Evolutionary conservation across 73 alveolate species (phyloP).

Genomic region (Halteria grandinella): DNA sequence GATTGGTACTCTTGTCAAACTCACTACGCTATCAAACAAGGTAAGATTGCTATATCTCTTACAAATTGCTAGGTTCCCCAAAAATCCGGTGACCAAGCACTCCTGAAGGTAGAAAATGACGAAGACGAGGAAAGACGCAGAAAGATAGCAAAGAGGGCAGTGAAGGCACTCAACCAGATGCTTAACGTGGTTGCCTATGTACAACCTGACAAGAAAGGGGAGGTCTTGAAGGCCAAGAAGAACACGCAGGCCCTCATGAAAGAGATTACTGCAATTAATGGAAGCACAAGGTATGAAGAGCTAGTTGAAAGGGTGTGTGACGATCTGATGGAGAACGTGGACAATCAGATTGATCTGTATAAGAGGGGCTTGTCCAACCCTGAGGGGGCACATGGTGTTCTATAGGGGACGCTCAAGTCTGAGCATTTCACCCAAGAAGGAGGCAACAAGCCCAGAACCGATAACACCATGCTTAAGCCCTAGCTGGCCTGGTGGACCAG

Average conservation of each 20-base stretch:
- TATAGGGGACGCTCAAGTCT: slow-evolving; percentile 40
- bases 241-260: background rate
- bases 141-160: slow-evolving; percentile 6
- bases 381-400: slow-evolving; percentile 55
- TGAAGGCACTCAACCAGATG: background rate
- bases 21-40: slow-evolving; percentile 17
- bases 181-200: background rate
- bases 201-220: slow-evolving; percentile 13
- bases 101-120: slow-evolving; percentile 4
- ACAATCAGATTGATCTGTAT: slow-evolving; percentile 71
- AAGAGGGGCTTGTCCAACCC: slow-evolving; percentile 60
- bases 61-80: background rate
- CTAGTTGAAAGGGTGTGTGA: slow-evolving; percentile 51
- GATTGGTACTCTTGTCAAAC: slow-evolving; percentile 7
- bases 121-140: background rate
- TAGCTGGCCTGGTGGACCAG: slow-evolving; percentile 64
- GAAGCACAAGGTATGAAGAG: slow-evolving; percentile 5
- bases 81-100: background rate
- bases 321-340: slow-evolving; percentile 77
- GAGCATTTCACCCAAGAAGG: slow-evolving; percentile 45
- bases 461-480: slow-evolving; percentile 63
- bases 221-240: background rate
- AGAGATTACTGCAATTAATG: background rate
- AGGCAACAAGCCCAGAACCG: slow-evolving; percentile 63
- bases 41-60: background rate